These are phyloP conservation scores for Chlamydomonas sphaeroides DNA, from an alignment of 139 green algal species.

Conservation along the genomic window DNA sequence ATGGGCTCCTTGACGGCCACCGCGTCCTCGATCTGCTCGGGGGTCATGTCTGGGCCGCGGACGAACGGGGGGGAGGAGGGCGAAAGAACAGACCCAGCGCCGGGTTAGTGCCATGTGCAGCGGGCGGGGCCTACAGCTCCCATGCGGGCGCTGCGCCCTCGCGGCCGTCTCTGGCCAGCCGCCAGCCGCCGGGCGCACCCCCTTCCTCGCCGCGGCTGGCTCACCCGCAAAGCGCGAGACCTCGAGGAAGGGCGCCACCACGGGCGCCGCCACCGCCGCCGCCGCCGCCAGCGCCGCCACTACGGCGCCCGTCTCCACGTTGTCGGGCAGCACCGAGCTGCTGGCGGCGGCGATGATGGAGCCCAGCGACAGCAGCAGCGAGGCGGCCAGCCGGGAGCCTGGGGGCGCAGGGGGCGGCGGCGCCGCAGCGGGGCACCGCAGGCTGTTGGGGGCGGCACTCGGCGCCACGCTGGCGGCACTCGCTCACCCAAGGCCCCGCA, in stretches of 20 bases:
- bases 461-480: no score
- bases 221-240: conserved; percentile 61
- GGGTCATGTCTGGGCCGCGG: conserved; percentile 46
- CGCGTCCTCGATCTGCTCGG: conserved; percentile 80
- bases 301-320: conserved; percentile 30
- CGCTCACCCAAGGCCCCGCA: no score
- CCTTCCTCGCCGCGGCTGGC: no score
- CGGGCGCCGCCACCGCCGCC: conserved; percentile 65
- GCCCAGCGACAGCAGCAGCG: conserved; percentile 10
- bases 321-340: conserved; percentile 42
- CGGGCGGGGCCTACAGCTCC: no score
- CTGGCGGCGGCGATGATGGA: conserved; percentile 36
- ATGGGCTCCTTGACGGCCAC: conserved; percentile 77
- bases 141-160: no score
- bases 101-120: no score
- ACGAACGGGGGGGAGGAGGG: no score
- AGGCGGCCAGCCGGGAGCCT: conserved; percentile 27
- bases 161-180: no score
- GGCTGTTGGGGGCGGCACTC: no score
- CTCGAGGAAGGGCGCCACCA: conserved; percentile 75
- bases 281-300: conserved; percentile 44
- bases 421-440: no score
- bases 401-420: background rate
- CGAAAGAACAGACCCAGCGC: no score
- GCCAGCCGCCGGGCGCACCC: no score